Percentiles rank a stretch among this genome's conserved stretches.
phyloP scores from a whole-genome alignment of 176 grass and related monocot species.

The Carex cristatella region DNA sequence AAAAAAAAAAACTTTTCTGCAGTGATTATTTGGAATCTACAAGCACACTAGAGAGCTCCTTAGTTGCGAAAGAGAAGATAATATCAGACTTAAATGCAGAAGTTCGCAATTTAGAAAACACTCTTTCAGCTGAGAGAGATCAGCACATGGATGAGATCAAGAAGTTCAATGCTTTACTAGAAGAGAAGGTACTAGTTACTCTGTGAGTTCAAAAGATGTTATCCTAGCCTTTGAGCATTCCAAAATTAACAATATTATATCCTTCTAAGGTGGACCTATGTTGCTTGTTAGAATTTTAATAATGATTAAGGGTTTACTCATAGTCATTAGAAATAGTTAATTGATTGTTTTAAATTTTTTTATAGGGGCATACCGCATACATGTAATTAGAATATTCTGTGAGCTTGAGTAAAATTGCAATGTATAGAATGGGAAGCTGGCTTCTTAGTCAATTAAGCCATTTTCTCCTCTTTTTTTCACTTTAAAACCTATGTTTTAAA shows the following conservation, averaged over 20 bases:
- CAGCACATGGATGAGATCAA: conserved; percentile 83
- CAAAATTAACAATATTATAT: neutral
- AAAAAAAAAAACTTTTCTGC: conserved; percentile 16
- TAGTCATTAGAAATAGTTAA: neutral
- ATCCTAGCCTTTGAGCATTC: neutral
- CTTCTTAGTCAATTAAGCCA: neutral
- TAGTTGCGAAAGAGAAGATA: conserved; percentile 99
- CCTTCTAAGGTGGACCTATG: neutral
- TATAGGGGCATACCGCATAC: neutral
- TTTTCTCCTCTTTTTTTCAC: neutral
- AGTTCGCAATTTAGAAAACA: conserved; percentile 78
- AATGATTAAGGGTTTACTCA: neutral
- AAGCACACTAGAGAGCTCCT: conserved; percentile 88
- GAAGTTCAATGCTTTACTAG: conserved; percentile 80
- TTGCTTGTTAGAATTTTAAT: conserved; percentile 5
- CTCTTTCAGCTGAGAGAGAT: conserved; percentile 82
- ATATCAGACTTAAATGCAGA: conserved; percentile 97
- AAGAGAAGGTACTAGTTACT: conserved; percentile 61
- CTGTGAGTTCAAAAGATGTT: neutral
- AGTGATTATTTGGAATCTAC: conserved; percentile 90
- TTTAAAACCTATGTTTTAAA: neutral
- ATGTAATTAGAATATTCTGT: neutral
- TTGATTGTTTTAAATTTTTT: neutral
- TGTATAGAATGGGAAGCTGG: conserved; percentile 1
- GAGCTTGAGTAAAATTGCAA: neutral